Evolutionary conservation across 2,329 filamentous ascomycete genomes (phyloP).

Genomic region (Fusarium verticillioides): DNA sequence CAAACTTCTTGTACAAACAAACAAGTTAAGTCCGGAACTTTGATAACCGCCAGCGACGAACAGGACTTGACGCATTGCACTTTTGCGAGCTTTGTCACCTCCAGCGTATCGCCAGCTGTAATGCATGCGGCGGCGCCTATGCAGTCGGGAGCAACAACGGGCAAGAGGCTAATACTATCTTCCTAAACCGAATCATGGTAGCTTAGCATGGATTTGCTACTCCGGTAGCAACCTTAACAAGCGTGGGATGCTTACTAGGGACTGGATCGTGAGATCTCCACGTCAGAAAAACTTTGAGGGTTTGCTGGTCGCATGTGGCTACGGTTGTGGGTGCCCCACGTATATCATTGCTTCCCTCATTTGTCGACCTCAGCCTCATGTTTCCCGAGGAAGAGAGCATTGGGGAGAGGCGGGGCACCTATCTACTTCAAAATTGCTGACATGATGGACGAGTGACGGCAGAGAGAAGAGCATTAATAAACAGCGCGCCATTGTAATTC

Average conservation of each 20-base stretch:
- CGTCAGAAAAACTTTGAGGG: constrained; percentile 14
- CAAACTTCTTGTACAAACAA: constrained; percentile 13
- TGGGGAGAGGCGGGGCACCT: constrained; percentile 2
- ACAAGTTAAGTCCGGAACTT: constrained; percentile 20
- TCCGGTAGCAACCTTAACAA: neutral
- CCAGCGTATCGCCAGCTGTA: constrained; percentile 34
- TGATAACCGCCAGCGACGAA: constrained; percentile 32
- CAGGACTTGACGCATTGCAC: constrained; percentile 1
- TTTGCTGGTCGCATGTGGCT: constrained; percentile 15
- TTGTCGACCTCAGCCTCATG: constrained; percentile 17
- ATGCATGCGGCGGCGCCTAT: constrained; percentile 15
- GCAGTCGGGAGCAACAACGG: neutral
- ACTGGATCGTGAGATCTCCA: constrained; percentile 7
- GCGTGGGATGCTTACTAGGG: neutral
- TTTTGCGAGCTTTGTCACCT: neutral
- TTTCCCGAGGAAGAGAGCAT: constrained; percentile 6
- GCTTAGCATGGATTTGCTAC: constrained; percentile 7
- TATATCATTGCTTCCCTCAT: constrained; percentile 3
- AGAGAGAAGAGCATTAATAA: constrained; percentile 1
- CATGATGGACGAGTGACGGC: constrained; percentile 34
- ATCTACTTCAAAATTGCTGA: constrained; percentile 14
- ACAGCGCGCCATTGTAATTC: neutral
- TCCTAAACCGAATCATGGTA: neutral
- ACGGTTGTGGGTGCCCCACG: constrained; percentile 2
- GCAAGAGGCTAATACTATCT: neutral